Conservation (phyloP, 2,329 filamentous ascomycete species). For the Venturia oleaginea region DNA sequence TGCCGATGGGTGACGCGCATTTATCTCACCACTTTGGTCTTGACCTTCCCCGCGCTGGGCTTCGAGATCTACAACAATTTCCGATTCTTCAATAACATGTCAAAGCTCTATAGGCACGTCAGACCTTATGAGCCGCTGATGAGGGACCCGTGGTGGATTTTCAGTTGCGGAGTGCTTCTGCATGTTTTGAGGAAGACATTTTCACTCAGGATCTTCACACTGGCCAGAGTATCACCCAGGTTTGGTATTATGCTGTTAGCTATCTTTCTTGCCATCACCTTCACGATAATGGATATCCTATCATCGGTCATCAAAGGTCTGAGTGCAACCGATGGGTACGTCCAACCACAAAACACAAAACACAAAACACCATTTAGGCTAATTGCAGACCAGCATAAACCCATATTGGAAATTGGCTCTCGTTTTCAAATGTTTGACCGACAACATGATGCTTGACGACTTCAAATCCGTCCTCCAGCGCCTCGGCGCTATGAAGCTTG, state of each 20-base stretch:
- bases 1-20: neutral
- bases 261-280: slow-evolving; percentile 52
- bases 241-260: slow-evolving; percentile 53
- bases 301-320: slow-evolving; percentile 43
- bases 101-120: slow-evolving; percentile 44
- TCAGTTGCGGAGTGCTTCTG: slow-evolving; percentile 49
- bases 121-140: slow-evolving; percentile 49
- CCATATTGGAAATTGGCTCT: slow-evolving; percentile 58
- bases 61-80: slow-evolving; percentile 58
- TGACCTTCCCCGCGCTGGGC: slow-evolving; percentile 49
- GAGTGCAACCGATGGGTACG: slow-evolving; percentile 33
- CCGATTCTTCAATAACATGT: slow-evolving; percentile 50
- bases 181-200: slow-evolving; percentile 56
- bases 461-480: slow-evolving; percentile 52
- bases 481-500: slow-evolving; percentile 25
- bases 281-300: slow-evolving; percentile 52
- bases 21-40: slow-evolving; percentile 38
- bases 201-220: slow-evolving; percentile 47
- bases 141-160: slow-evolving; percentile 58
- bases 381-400: slow-evolving; percentile 35
- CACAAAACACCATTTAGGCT: neutral
- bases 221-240: slow-evolving; percentile 52
- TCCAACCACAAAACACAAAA: neutral
- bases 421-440: slow-evolving; percentile 59
- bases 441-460: slow-evolving; percentile 58